Evolutionary conservation across 805 yeast species (phyloP), one percentile per base, ranked within the genome.

Genomic region (Yamadazyma tumulicola): DNA sequence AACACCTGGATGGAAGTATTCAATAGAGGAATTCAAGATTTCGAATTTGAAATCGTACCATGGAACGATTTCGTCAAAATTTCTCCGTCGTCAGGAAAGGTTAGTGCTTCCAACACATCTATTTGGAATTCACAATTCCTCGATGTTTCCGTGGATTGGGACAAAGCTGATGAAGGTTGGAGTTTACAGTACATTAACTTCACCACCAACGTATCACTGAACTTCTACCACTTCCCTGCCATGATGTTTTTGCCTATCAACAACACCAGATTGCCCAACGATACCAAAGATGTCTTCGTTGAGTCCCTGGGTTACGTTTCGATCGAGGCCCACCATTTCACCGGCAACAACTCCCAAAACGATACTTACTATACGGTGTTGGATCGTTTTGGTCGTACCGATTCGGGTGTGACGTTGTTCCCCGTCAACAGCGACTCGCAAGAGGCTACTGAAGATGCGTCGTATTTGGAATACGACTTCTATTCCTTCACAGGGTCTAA

Each of bases 121-220:
- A 37, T 44, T 15, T 44, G 47, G 47, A 46, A 46, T 26, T 46
- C 50, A 3, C 19, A 32, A 8, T 31, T 31, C 15, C 27, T 46
- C n/a, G 31, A 42, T 14, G 47, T 46, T 7, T 29, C 35, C 18
- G 43, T 46, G 13, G 47, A 46, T 28, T 46, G 50, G 50, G 39
- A 38, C 21, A 29, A 38, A 26, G 45, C 34, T 10, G 32, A 20
- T n/a, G 43, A 38, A 4, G 50, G 50, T 2, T 37, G 14, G n/a
- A 26, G 31, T 17, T 34, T 45, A 17, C 43, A 33, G 10, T 37
- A 18, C 25, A 37, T 46, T 19, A 42, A 46, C 24, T 31, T 42
- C 30, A 39, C 41, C 18, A 26, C 48, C 19, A 46, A 44, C 22
- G 29, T 23, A 2, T 25, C 42, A 6, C 26, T 26, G 2, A 11